Base-by-base conservation (phyloP, 202 grass and related monocot species). In the Carex arenaria region DNA sequence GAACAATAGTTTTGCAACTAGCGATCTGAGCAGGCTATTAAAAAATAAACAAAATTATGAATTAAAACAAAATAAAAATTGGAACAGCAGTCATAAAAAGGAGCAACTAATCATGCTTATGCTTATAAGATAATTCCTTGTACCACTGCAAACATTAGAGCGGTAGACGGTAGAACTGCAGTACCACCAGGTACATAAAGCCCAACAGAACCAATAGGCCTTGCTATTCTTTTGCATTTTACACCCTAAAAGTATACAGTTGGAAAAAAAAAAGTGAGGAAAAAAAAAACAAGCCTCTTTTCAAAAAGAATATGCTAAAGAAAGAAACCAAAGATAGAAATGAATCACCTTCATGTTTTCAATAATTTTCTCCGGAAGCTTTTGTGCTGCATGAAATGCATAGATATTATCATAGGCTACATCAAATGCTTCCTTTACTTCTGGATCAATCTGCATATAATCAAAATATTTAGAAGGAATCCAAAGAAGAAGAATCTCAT, bases 121-220 rank as follows among this genome's bases (percentile, higher is more conserved):
- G 15, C 59, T n/a, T 23, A 10, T 51, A 77, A 61, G 75, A 45
- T 57, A 43, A 53, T 63, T 60, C 12, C 26, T 22, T 78, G 81
- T 93, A 98, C 93, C 93, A 98, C 95, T 65, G 91, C 84, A 70
- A 98, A 90, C 93, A 98, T 98, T 88, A 98, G 85, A 65, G 95
- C 93, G 36, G 95, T 98, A 31, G 95, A 98, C 64, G 95, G 95
- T 83, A 98, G 86, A 18, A 98, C 95, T 62, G 95, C 95, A 45
- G 95, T 98, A 72, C 95, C 95, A 71, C 95, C 95, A 82, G 95
- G 95, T 83, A 98, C 95, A 92, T 98, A 98, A 67, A 98, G 83
- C 38, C 95, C 95, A 0, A 98, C 95, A 82, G 95, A 92, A 36
- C 93, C 91, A 79, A 98, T 89, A 84, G 86, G 88, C 42, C 93